Base-by-base conservation (phyloP, 2,329 filamentous ascomycete genomes). In the Drechslerella stenobrocha region DNA sequence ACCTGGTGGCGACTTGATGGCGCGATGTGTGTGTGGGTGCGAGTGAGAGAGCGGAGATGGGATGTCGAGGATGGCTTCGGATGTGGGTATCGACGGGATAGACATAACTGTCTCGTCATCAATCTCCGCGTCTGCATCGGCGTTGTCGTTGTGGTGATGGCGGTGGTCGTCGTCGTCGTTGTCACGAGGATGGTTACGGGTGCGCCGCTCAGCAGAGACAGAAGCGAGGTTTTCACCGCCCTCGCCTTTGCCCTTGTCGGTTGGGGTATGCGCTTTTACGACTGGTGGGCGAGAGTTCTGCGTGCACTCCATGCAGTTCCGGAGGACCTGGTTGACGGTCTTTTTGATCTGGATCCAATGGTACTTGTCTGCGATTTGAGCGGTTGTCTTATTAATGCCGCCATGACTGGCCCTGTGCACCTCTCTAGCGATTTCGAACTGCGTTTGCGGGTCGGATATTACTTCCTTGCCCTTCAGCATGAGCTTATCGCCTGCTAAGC, bases 391-490 rank as follows among this genome's bases (percentile, higher is more conserved):
- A 80, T 98, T 98, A 80, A 97, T 97, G 52, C 93, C 93, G 4
- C 88, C 90, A 75, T 98, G 93, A 40, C 86, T 82, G 60, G 81
- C 77, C 53, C 84, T 80, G 77, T 98, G 93, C 34, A 91, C 82
- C 61, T 82, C 80, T 45, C 88, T 82, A 9, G 91, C 89, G 73
- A 97, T 93, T 66, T 93, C 89, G 76, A 95, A 95, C 79, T 98
- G 93, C 71, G 85, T 84, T 73, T 88, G 84, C 9, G 90, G 89
- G 76, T 96, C 91, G 23, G 89, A 88, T 69, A 98, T 89, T 66
- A 98, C 92, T 78, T 97, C 92, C 77, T 97, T 97, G 75, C 92
- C 92, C 78, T 96, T 96, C 74, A 97, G 84, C 89, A 96, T 95
- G 71, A 97, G 81, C 75, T 89, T 89, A 75, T 92, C 89, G 70